Evolutionary conservation across 108 stramenopile species (phyloP).

Genomic region (Craspedostauros australis): DNA sequence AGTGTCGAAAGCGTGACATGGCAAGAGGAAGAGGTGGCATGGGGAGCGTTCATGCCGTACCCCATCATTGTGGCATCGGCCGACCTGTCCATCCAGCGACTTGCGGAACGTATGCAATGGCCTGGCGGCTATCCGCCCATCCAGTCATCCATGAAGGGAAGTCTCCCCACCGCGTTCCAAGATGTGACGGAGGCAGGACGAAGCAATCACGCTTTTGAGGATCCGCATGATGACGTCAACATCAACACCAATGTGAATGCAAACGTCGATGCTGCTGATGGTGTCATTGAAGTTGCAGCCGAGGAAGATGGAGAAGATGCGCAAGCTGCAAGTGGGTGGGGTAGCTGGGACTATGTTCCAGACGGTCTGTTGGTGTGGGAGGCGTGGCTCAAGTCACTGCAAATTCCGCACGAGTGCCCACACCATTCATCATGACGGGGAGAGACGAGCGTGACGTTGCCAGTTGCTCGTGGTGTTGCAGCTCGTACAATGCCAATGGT

Average conservation of each 20-base stretch:
- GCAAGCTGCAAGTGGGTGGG: constrained; percentile 8
- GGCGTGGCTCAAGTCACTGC: constrained; percentile 57
- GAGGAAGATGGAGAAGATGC: constrained; percentile 2
- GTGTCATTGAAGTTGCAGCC: background rate
- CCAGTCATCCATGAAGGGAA: constrained; percentile 13
- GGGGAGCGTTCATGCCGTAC: constrained; percentile 71
- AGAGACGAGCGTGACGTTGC: too few relatives aligned
- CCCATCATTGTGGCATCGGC: constrained; percentile 39
- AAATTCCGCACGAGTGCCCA: too few relatives aligned
- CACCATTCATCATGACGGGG: too few relatives aligned
- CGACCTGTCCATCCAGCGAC: constrained; percentile 45
- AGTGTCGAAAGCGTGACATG: constrained; percentile 37
- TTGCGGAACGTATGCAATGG: constrained; percentile 32
- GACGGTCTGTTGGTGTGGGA: constrained; percentile 81
- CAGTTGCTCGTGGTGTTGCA: too few relatives aligned
- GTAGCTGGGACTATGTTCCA: constrained; percentile 74
- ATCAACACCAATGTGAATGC: too few relatives aligned
- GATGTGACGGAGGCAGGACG: background rate
- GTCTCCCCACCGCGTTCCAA: too few relatives aligned
- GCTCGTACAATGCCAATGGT: too few relatives aligned
- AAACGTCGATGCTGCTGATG: too few relatives aligned
- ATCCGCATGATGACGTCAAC: too few relatives aligned
- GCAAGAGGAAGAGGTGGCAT: constrained; percentile 84
- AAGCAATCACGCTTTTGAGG: too few relatives aligned
- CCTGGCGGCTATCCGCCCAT: constrained; percentile 42